A percentile compares a stretch with the other conserved stretches of the same genome.
Conservation (phyloP, 108 stramenopile species). For the Skeletonema costatum region DNA sequence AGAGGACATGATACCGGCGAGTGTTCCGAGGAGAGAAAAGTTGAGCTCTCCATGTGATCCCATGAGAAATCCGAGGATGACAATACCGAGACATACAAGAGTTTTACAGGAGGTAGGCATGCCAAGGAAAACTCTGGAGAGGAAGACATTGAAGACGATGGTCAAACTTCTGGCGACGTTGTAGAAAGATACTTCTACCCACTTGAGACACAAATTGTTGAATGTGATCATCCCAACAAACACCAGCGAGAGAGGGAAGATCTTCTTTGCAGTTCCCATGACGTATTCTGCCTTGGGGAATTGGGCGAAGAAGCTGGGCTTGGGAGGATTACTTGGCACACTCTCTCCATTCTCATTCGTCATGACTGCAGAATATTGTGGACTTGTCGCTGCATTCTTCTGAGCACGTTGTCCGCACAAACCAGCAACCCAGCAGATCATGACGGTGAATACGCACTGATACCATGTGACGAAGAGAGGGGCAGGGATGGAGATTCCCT, state of each 20-base stretch:
- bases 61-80: slow-evolving; percentile 89
- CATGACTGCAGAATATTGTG: slow-evolving; percentile 31
- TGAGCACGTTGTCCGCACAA: slow-evolving; percentile 52
- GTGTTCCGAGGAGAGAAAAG: slow-evolving; percentile 83
- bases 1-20: slow-evolving; percentile 85
- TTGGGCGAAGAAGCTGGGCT: slow-evolving; percentile 74
- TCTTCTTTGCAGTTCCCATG: slow-evolving; percentile 45
- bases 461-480: slow-evolving; percentile 97
- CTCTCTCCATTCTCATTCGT: slow-evolving; percentile 9
- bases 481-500: slow-evolving; percentile 79
- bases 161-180: slow-evolving; percentile 94
- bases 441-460: slow-evolving; percentile 89
- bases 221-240: slow-evolving; percentile 98
- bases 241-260: slow-evolving; percentile 81
- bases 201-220: slow-evolving; percentile 94
- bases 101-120: slow-evolving; percentile 71
- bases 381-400: slow-evolving; percentile 21
- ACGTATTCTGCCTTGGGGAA: slow-evolving; percentile 89
- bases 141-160: slow-evolving; percentile 94
- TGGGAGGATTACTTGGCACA: slow-evolving; percentile 11
- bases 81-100: slow-evolving; percentile 75
- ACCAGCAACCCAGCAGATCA: slow-evolving; percentile 87
- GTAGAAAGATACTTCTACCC: slow-evolving; percentile 96
- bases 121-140: slow-evolving; percentile 82
- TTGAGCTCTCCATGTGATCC: slow-evolving; percentile 88